Conservation (phyloP, 1,284 basidiomycete species). For the Malassezia vespertilionis region DNA sequence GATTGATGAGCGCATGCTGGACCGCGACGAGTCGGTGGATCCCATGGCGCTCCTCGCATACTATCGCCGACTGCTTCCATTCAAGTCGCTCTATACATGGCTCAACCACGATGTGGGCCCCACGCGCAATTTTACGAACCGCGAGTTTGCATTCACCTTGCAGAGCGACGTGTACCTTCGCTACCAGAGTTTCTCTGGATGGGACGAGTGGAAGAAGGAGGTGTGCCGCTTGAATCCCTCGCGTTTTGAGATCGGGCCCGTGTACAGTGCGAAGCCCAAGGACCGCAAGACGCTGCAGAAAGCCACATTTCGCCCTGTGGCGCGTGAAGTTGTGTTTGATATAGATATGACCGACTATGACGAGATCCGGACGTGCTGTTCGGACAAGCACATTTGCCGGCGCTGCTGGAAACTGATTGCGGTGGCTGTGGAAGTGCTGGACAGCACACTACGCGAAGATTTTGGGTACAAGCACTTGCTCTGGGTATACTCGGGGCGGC, state of each 20-base stretch:
- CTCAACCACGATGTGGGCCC: conserved; percentile 80
- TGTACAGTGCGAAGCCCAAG: conserved; percentile 79
- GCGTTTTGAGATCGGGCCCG: conserved; percentile 91
- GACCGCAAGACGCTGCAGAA: conserved; percentile 78
- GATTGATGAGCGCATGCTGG: conserved; percentile 41
- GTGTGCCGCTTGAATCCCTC: conserved; percentile 42
- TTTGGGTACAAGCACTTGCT: conserved; percentile 69
- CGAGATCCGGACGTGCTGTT: conserved; percentile 85
- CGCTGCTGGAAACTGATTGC: conserved; percentile 92
- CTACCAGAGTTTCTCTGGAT: conserved; percentile 77
- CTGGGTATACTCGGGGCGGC: conserved; percentile 97
- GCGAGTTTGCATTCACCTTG: conserved; percentile 95
- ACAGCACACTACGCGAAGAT: conserved; percentile 64
- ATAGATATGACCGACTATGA: conserved; percentile 99
- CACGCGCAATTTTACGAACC: conserved; percentile 52
- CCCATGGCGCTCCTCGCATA: conserved; percentile 71
- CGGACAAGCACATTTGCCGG: conserved; percentile 77
- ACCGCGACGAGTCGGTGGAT: conserved; percentile 50
- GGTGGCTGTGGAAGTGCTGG: conserved; percentile 79
- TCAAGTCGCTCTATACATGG: conserved; percentile 86
- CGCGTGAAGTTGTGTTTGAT: conserved; percentile 94
- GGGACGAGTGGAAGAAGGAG: conserved; percentile 85
- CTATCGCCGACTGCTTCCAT: conserved; percentile 85
- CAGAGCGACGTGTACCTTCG: conserved; percentile 79
- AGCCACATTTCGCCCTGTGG: conserved; percentile 63